Conservation (phyloP, 371 early-diverging fungal genomes). For the Circinella minor region DNA sequence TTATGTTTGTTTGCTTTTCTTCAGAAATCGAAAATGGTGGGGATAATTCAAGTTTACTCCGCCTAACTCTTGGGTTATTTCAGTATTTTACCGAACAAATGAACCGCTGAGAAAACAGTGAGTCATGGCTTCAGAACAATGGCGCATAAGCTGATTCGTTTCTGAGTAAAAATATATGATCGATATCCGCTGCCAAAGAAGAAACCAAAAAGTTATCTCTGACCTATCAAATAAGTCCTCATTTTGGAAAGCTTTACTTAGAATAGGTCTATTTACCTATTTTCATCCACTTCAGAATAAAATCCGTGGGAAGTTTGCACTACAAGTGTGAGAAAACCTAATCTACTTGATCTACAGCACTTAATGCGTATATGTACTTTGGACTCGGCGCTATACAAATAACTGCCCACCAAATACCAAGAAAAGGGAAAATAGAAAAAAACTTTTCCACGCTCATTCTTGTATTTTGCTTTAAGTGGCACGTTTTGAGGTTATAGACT, state of each 20-base stretch:
- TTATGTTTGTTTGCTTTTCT: neutral
- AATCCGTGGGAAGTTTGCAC: constrained; percentile 10
- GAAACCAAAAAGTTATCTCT: neutral
- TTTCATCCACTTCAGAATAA: neutral
- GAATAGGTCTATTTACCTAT: neutral
- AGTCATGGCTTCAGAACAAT: constrained; percentile 7
- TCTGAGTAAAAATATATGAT: neutral
- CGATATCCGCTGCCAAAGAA: neutral
- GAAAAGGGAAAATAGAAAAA: too few relatives aligned
- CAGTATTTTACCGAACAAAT: neutral
- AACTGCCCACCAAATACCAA: too few relatives aligned
- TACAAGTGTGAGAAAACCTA: constrained; percentile 10
- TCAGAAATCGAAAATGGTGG: neutral
- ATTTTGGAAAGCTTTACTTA: neutral
- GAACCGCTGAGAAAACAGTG: neutral
- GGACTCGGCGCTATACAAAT: neutral
- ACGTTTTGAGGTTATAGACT: too few relatives aligned
- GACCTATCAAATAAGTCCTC: neutral
- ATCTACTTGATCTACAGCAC: neutral
- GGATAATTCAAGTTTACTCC: neutral
- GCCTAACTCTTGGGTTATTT: neutral
- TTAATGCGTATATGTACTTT: neutral
- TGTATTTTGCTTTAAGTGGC: too few relatives aligned
- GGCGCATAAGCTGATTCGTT: neutral
- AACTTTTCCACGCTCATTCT: too few relatives aligned